A percentile compares a stretch with the other conserved stretches of the same genome.
Conservation (phyloP, 225 moss, liverwort and hornwort genomes). For the Sphagnum contortum region DNA sequence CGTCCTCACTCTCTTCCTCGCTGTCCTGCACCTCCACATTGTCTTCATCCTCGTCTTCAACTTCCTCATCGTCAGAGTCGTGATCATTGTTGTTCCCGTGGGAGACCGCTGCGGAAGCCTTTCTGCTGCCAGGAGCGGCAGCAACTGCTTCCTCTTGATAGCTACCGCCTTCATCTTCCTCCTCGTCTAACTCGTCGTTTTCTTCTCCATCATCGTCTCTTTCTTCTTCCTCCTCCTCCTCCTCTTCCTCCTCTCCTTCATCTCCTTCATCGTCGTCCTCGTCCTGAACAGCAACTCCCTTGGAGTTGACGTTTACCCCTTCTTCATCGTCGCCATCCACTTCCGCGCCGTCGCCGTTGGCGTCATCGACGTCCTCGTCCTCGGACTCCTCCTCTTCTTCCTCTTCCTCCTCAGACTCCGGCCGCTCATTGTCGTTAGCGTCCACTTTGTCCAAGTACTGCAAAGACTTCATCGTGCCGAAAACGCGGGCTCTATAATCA, state of each 20-base stretch:
- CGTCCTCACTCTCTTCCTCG: constrained; percentile 61
- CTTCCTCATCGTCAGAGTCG: constrained; percentile 62
- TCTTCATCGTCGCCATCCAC: constrained; percentile 46
- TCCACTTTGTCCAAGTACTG: constrained; percentile 75
- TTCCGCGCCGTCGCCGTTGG: constrained; percentile 36
- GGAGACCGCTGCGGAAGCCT: constrained; percentile 7
- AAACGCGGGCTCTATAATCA: constrained; percentile 65
- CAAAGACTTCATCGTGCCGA: constrained; percentile 70
- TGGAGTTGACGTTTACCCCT: constrained; percentile 38
- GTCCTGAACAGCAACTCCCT: constrained; percentile 36
- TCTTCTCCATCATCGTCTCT: constrained; percentile 46
- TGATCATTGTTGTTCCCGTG: constrained; percentile 26
- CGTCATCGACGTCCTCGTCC: constrained; percentile 62
- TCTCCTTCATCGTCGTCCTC: constrained; percentile 62
- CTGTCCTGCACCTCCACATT: constrained; percentile 70
- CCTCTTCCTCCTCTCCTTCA: constrained; percentile 46
- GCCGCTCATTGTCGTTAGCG: constrained; percentile 59
- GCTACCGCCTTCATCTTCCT: constrained; percentile 32
- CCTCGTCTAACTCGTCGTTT: too few species aligned
- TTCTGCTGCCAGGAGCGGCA: constrained; percentile 13
- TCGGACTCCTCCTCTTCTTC: constrained; percentile 49
- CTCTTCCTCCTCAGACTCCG: constrained; percentile 71
- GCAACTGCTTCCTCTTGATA: constrained; percentile 62
- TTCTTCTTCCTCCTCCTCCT: constrained; percentile 30
- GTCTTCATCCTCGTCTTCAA: constrained; percentile 53